Base-by-base conservation (phyloP, 2,329 filamentous ascomycete species). In the Penicillium olsonii region DNA sequence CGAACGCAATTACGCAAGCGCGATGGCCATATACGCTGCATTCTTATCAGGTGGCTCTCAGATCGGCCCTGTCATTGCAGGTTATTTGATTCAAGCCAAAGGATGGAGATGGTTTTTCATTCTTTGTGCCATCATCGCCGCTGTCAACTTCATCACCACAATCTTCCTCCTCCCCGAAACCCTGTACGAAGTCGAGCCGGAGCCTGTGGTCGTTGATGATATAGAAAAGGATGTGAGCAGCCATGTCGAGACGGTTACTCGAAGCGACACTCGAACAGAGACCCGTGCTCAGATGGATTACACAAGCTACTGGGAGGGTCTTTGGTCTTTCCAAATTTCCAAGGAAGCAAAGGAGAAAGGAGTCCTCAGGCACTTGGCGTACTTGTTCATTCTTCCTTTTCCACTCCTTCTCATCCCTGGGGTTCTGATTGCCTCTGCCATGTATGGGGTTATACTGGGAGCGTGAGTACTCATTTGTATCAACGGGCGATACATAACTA, bases 51-150 rank as follows among this genome's bases (percentile, higher is more conserved):
- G 61, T 19, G 68, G 68, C 1, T 67, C 67, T 2, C 67, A 69
- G 46, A 54, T 70, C 20, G 68, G 67, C 1, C 68, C 69, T 3
- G 52, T 70, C 14, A 68, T 70, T 34, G 65, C 65, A 2, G 68
- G 68, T 2, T 71, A 62, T 37, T 55, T 72, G 2, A 66, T 70
- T 11, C 37, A 60, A 19, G 56, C 61, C 10, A 56, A 55, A 24
- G 69, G 69, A n/a, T 71, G 69, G 69, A 56, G 69, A 11, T 72
- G 68, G 68, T 69, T 68, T 45, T 71, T 70, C 50, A 68, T 66
- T 24, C 57, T 71, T 17, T 66, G 63, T 38, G 49, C 63, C 4
- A 71, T 71, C 31, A 48, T 71, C 11, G 61, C 53, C 12, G 63
- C 55, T 1, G 52, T 60, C 17, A 69, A 71, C 47, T 44, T 70